Evolutionary conservation across 2,329 filamentous ascomycete species (phyloP), one percentile per base, ranked within the genome.

Genomic region (Penicillium fuscoglaucum): DNA sequence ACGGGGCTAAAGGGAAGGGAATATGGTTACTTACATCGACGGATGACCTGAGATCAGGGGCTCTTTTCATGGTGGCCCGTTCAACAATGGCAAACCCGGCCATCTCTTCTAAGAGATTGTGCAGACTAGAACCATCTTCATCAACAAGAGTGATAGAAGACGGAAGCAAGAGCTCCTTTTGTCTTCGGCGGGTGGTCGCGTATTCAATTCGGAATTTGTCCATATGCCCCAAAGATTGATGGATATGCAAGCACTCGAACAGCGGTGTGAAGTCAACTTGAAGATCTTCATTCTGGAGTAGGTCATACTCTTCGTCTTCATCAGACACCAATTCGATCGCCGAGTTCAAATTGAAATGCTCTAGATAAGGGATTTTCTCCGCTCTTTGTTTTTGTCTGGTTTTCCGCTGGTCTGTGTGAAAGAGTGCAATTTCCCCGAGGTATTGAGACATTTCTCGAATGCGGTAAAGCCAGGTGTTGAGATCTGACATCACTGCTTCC

Each of bases 391-490:
- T 90, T 70, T 96, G 91, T 51, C 93, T 85, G 26, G 87, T 85
- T 62, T 93, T 85, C 45, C 95, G 87, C 72, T 96, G 85, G 68
- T 97, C 90, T 0, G 95, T 99, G 70, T 98, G 92, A 70, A 96
- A 98, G 72, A 99, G 96, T 4, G 95, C 93, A 7, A 99, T 91
- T 73, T 99, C 95, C 5, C 95, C 95, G 8, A 99, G 79, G 63
- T 96, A 97, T 67, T 97, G 93, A 1, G 95, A 97, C 19, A 92
- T 96, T 75, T 99, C 95, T 68, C 95, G 87, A 62, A 99, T 96
- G 24, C 91, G 88, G 70, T 90, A 99, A 10, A 99, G 82, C 95
- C 95, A 99, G 0, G 92, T 97, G 71, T 98, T 98, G 55, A 99
- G 78, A 75, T 99, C 95, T 2, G 86, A 90, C 91, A 98, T 98